phyloP scores from a whole-genome alignment of 495 filamentous ascomycete species.

The Penicillium malachiteum region DNA sequence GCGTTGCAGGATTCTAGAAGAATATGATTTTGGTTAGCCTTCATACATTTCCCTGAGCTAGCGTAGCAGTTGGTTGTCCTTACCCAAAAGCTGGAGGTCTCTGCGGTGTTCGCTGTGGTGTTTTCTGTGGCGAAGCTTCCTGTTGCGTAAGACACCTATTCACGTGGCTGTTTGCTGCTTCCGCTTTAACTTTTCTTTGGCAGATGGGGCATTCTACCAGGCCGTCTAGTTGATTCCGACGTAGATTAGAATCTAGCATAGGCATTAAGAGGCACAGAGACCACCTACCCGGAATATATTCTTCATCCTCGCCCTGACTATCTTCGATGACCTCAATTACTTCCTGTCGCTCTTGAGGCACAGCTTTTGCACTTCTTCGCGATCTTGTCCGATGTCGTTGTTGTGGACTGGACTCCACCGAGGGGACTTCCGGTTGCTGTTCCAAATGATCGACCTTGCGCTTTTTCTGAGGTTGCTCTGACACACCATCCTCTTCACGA shows the following conservation, averaged over 20 bases:
- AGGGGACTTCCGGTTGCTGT: slow-evolving; percentile 5
- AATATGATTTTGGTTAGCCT: neutral
- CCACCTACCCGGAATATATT: slow-evolving; percentile 25
- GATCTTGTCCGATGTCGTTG: slow-evolving; percentile 40
- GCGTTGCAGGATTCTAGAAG: slow-evolving; percentile 2
- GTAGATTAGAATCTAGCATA: slow-evolving; percentile 26
- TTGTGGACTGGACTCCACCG: slow-evolving; percentile 19
- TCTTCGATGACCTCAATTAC: slow-evolving; percentile 35
- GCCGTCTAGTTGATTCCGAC: slow-evolving; percentile 49
- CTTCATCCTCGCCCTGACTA: slow-evolving; percentile 40
- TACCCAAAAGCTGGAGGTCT: slow-evolving; percentile 34
- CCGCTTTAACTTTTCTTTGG: slow-evolving; percentile 68
- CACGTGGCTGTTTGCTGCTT: slow-evolving; percentile 73
- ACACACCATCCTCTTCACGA: slow-evolving; percentile 12
- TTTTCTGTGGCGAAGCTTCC: neutral
- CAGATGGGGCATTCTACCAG: slow-evolving; percentile 84
- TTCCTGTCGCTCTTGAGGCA: neutral
- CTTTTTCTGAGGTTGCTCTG: slow-evolving; percentile 39
- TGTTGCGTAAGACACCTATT: slow-evolving; percentile 51
- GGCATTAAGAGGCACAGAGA: neutral
- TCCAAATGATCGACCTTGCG: slow-evolving; percentile 41
- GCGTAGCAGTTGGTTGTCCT: neutral
- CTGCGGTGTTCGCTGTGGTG: slow-evolving; percentile 10
- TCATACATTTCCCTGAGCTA: too few species aligned
- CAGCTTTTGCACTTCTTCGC: slow-evolving; percentile 9